Evolutionary conservation across 1,284 basidiomycete genomes (phyloP).

Genomic region (Coniferiporia weirii): DNA sequence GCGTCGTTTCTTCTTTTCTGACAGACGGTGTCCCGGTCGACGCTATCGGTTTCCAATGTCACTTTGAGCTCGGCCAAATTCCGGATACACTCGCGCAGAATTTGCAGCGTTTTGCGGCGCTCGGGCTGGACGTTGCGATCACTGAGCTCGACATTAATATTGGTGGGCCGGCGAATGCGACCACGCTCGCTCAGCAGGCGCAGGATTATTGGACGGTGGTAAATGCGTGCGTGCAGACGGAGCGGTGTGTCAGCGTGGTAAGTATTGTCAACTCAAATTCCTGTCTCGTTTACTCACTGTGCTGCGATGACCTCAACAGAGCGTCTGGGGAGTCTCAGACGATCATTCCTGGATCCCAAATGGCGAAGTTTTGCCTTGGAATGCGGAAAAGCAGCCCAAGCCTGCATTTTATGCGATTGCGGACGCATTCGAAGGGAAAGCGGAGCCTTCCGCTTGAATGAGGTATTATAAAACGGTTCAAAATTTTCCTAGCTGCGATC

Average conservation of each 20-base stretch:
- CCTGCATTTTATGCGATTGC: conserved; percentile 18
- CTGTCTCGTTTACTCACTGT: not conserved
- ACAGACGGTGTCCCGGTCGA: conserved; percentile 27
- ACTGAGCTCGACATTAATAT: conserved; percentile 22
- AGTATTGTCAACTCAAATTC: not conserved
- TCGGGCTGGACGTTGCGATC: conserved; percentile 23
- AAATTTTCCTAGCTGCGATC: too few species aligned
- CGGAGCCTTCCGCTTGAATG: not conserved
- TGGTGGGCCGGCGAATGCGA: conserved; percentile 12
- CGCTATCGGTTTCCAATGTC: conserved; percentile 29
- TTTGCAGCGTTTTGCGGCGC: conserved; percentile 20
- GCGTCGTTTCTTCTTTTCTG: conserved; percentile 12
- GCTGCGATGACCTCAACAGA: not conserved
- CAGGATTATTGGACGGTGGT: conserved; percentile 24
- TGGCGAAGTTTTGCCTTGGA: conserved; percentile 11
- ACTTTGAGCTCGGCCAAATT: conserved; percentile 17
- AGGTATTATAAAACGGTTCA: not conserved
- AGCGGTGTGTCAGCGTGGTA: conserved; percentile 22
- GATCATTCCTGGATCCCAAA: conserved; percentile 19
- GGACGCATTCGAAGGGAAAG: conserved; percentile 14
- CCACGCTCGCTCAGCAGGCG: conserved; percentile 18
- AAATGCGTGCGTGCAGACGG: conserved; percentile 23
- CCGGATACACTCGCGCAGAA: conserved; percentile 16
- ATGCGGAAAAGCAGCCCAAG: conserved; percentile 15
- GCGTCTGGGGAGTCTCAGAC: conserved; percentile 16